Conservation (phyloP, 164 flowering plant genomes). For the Stephania yunnanensis region DNA sequence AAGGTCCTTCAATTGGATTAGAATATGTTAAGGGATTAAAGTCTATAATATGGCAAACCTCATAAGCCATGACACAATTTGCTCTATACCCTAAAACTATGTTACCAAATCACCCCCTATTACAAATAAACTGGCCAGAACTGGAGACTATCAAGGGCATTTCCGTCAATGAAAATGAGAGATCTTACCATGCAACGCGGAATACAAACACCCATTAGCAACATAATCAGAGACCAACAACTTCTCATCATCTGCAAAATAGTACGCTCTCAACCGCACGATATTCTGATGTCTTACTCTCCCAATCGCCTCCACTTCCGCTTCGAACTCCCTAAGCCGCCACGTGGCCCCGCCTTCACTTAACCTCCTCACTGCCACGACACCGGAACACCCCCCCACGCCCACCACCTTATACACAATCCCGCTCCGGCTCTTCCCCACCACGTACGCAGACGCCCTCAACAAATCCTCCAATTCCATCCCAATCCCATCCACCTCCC, state of each 20-base stretch:
- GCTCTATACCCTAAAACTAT: no score
- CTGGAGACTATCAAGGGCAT: not conserved
- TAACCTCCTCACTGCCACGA: slow-evolving; percentile 80
- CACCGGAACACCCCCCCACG: slow-evolving; percentile 38
- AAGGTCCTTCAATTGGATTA: no score
- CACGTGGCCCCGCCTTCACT: slow-evolving; percentile 56
- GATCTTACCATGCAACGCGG: slow-evolving; percentile 74
- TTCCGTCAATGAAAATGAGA: not conserved
- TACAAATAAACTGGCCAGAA: not conserved
- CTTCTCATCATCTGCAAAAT: slow-evolving; percentile 84
- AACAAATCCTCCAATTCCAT: slow-evolving; percentile 90
- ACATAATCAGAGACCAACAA: slow-evolving; percentile 77
- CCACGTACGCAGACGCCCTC: slow-evolving; percentile 93
- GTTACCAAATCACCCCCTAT: no score
- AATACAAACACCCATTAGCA: slow-evolving; percentile 65
- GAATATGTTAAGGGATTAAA: no score
- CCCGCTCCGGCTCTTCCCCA: slow-evolving; percentile 89
- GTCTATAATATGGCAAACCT: no score
- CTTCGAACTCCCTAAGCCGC: slow-evolving; percentile 76
- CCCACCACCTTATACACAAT: slow-evolving; percentile 91
- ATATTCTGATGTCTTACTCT: slow-evolving; percentile 71
- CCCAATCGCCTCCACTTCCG: slow-evolving; percentile 77
- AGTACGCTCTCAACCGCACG: slow-evolving; percentile 80
- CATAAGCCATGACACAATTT: no score
- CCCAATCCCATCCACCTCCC: slow-evolving; percentile 43